These are phyloP conservation scores for Chlorophyllum brunneum DNA, from an alignment of 768 basidiomycete species.

Conservation along the genomic window DNA sequence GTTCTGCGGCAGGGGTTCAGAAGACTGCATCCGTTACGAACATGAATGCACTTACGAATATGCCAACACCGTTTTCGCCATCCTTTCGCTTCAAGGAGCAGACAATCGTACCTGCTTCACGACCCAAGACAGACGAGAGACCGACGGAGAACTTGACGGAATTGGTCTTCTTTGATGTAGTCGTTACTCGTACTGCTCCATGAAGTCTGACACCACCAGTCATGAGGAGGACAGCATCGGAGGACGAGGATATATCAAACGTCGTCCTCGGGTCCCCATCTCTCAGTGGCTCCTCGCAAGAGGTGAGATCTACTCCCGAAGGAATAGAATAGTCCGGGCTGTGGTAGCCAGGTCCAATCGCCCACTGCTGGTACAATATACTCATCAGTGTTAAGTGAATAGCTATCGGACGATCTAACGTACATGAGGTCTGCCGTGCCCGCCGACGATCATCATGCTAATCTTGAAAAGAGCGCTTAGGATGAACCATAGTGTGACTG, in stretches of 20 bases:
- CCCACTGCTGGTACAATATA: slow-evolving; percentile 2
- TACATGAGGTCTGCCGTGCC: slow-evolving; percentile 1
- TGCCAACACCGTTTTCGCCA: slow-evolving; percentile 9
- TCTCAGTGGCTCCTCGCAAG: slow-evolving; percentile 8
- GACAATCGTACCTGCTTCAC: slow-evolving; percentile 1
- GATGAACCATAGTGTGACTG: slow-evolving; percentile 4
- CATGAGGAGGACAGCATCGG: slow-evolving; percentile 1
- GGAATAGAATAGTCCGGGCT: slow-evolving; percentile 8
- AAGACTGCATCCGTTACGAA: not conserved
- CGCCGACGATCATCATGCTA: not conserved
- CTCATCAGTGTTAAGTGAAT: not conserved
- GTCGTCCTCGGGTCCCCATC: not conserved
- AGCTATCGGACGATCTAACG: not conserved
- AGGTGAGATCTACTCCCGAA: not conserved
- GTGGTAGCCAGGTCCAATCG: not conserved
- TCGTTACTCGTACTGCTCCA: slow-evolving; percentile 5
- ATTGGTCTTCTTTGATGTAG: not conserved
- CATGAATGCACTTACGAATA: slow-evolving; percentile 1
- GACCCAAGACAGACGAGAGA: not conserved
- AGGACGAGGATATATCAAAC: not conserved
- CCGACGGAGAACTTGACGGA: not conserved
- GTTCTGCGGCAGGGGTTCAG: not conserved
- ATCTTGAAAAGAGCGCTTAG: not conserved
- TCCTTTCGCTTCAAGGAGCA: slow-evolving; percentile 1
- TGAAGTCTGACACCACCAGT: not conserved